A percentile compares a stretch with the other conserved stretches of the same genome.
phyloP scores from a whole-genome alignment of 495 filamentous ascomycete genomes.

The Articulospora tetracladia region DNA sequence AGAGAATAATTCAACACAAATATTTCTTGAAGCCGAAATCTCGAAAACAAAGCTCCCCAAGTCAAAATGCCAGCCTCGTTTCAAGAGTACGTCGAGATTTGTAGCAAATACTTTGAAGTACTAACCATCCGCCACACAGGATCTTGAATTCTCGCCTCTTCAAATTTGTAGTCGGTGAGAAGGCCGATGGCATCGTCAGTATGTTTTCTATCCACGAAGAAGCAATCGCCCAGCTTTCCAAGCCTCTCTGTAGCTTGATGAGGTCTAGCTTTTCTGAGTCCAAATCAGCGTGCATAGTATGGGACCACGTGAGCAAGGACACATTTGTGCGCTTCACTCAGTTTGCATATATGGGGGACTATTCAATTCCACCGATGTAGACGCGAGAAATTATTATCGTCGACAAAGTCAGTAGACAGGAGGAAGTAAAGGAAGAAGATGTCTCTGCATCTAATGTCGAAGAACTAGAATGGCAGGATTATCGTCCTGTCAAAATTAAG shows the following conservation, averaged over 20 bases:
- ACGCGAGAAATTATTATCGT: no score
- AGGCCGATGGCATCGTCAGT: background rate
- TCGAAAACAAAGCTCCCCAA: no score
- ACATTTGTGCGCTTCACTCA: constrained; percentile 18
- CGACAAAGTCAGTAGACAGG: background rate
- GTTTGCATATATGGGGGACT: constrained; percentile 21
- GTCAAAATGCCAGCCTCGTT: constrained; percentile 21
- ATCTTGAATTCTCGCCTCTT: constrained; percentile 16
- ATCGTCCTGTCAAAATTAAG: background rate
- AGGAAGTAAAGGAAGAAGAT: background rate
- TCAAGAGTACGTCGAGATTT: constrained; percentile 10
- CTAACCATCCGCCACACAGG: background rate
- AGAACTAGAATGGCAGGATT: background rate
- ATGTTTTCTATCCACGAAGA: constrained; percentile 10
- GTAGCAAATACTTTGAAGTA: background rate
- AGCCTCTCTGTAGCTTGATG: constrained; percentile 5
- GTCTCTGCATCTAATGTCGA: background rate
- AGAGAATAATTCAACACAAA: background rate
- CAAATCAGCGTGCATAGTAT: background rate
- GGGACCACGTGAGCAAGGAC: constrained; percentile 12
- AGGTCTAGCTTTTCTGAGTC: background rate
- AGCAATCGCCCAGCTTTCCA: constrained; percentile 18
- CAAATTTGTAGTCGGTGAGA: constrained; percentile 15
- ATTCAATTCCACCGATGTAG: constrained; percentile 17
- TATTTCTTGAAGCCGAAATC: background rate